Percentiles rank a stretch among this genome's conserved stretches.
Conservation (phyloP, 257 asterid species). For the Solanum sparsipilum region DNA sequence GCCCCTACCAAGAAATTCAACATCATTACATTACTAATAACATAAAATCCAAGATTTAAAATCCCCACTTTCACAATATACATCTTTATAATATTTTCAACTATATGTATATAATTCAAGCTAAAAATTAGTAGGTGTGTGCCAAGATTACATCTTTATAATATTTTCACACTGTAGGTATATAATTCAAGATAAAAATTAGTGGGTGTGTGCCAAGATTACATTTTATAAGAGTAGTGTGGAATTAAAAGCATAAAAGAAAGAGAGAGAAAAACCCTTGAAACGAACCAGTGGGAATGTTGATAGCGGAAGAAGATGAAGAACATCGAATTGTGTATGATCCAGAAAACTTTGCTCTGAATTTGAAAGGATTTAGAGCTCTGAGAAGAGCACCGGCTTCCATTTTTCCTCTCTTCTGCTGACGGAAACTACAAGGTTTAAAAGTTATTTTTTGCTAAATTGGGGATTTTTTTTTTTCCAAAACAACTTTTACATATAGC, state of each 20-base stretch:
- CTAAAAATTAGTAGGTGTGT: background rate
- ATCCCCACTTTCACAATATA: background rate
- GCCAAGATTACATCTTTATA: background rate
- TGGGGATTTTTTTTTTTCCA: too few relatives aligned
- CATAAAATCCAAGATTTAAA: background rate
- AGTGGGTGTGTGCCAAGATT: background rate
- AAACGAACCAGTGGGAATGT: slow-evolving; percentile 29
- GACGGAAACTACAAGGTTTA: background rate
- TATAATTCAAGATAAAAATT: background rate
- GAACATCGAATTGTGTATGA: slow-evolving; percentile 29
- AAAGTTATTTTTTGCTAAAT: background rate
- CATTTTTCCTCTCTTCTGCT: slow-evolving; percentile 16
- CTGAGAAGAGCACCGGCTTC: slow-evolving; percentile 41
- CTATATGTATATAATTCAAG: background rate
- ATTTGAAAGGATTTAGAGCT: slow-evolving; percentile 47
- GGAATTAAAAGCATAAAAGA: background rate
- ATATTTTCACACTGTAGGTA: background rate
- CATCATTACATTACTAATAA: background rate
- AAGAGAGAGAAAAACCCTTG: background rate
- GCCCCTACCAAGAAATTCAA: slow-evolving; percentile 13
- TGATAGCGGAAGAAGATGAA: slow-evolving; percentile 18
- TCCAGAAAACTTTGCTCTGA: slow-evolving; percentile 20
- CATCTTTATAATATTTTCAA: background rate
- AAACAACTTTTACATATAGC: too few relatives aligned
- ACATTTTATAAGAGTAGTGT: background rate